Evolutionary conservation across 176 grass and related monocot species (phyloP), one percentile per base, ranked within the genome.

Genomic region (Eragrostis curvula): DNA sequence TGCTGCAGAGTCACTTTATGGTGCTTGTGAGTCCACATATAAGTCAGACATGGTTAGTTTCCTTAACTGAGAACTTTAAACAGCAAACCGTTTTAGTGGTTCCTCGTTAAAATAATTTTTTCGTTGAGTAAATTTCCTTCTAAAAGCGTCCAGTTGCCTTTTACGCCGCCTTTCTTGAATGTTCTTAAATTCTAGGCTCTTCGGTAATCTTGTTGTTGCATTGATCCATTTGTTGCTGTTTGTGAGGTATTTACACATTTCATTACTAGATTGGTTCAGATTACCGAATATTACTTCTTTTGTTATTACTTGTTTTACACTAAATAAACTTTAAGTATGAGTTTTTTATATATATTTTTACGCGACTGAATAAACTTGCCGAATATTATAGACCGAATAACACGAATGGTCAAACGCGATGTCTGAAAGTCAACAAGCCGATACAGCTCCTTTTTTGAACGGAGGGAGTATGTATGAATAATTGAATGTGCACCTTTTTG

Each of bases 11-110:
- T 95, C 90, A 77, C 76, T 98, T 65, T 95, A 95, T 91, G 96
- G 96, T 90, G 90, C 81, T 66, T 95, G 90, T 48, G 96, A 98
- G 73, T 93, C 96, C 82, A 98, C 95, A 92, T 98, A 95, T 71
- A 95, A 98, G 68, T 90, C 92, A 81, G 73, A 91, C 84, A 98
- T 98, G 96, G 90, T 98, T 93, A 86, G 85, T 88, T 25, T 55
- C 49, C 59, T 84, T 47, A 77, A 10, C 21, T 14, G 27, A 55
- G 11, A 66, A 18, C 10, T 71, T 51, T 70, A 9, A 75, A 7
- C 23, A 43, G 39, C 1, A 78, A 47, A 40, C 12, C 21, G 16
- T 24, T 46, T 82, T 82, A 42, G 5, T 87, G 16, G 43, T 64
- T 65, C 28, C 8, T 41, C 8, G 0, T 74, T 0, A 12, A 69